Evolutionary conservation across 2,329 filamentous ascomycete genomes (phyloP).

Genomic region (Acrodontium crateriforme): DNA sequence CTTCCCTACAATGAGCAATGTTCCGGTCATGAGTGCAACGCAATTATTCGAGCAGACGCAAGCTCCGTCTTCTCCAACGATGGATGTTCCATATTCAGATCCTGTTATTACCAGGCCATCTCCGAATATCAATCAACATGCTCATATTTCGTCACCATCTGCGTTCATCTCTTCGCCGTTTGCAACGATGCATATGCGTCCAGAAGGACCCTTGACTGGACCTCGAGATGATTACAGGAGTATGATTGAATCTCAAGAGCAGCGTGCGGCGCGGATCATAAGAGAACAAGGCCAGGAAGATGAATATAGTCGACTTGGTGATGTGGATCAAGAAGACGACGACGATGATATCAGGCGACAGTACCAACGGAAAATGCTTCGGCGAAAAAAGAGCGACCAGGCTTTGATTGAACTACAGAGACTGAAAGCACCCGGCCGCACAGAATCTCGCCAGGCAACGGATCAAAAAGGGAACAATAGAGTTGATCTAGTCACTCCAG

Average conservation of each 20-base stretch:
- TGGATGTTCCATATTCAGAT: constrained; percentile 27
- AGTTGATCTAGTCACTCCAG: constrained; percentile 21
- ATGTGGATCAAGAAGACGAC: constrained; percentile 13
- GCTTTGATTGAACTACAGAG: constrained; percentile 7
- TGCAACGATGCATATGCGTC: constrained; percentile 18
- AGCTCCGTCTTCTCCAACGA: constrained; percentile 29
- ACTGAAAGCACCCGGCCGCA: constrained; percentile 9
- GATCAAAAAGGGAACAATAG: constrained; percentile 5
- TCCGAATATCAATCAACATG: constrained; percentile 24
- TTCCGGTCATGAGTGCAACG: constrained; percentile 27
- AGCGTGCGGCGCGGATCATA: constrained; percentile 15
- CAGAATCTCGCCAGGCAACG: constrained; percentile 4
- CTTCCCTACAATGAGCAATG: constrained; percentile 21
- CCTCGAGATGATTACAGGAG: constrained; percentile 30
- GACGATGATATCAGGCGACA: constrained; percentile 6
- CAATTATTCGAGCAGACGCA: constrained; percentile 34
- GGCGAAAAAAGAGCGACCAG: constrained; percentile 12
- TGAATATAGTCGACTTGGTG: too few species aligned
- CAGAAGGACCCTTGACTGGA: constrained; percentile 14
- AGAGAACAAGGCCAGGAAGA: constrained; percentile 8
- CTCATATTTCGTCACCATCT: constrained; percentile 21
- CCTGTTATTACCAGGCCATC: constrained; percentile 32
- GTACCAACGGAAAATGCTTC: constrained; percentile 6
- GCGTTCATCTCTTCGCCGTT: constrained; percentile 25
- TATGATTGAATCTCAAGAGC: constrained; percentile 32